Conservation (phyloP, 139 green algal species). For the Dunaliella sp. region DNA sequence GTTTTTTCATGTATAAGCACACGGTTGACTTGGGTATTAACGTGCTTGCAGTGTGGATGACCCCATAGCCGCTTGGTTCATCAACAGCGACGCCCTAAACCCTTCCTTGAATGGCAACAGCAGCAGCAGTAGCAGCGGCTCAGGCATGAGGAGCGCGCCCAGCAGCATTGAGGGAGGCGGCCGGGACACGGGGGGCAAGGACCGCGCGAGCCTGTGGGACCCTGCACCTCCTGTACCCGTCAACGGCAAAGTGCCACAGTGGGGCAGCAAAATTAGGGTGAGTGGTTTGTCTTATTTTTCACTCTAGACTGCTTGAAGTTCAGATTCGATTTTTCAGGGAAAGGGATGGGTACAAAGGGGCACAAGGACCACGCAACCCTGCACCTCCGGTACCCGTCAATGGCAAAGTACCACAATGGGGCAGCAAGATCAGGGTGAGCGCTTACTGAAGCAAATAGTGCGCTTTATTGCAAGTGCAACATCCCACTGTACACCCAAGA, state of each 20-base stretch:
- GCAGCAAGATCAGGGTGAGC: not conserved
- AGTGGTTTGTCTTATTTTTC: too few relatives aligned
- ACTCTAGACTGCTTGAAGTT: too few relatives aligned
- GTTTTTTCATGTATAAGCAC: too few relatives aligned
- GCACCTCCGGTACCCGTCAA: not conserved
- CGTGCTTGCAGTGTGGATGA: not conserved
- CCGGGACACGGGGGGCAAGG: not conserved
- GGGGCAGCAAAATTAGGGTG: not conserved
- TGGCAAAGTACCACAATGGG: not conserved
- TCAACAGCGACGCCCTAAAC: not conserved
- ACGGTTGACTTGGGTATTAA: too few relatives aligned
- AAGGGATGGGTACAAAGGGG: too few relatives aligned
- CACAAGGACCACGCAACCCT: too few relatives aligned
- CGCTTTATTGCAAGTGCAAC: too few relatives aligned
- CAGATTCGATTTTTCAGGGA: too few relatives aligned
- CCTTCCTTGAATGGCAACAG: not conserved
- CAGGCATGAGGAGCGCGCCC: too few relatives aligned
- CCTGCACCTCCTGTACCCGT: not conserved
- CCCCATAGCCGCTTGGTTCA: not conserved
- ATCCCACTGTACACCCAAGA: too few relatives aligned
- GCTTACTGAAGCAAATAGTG: too few relatives aligned
- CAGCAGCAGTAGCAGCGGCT: not conserved
- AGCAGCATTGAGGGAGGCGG: too few relatives aligned
- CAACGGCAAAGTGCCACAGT: not conserved
- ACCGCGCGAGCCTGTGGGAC: not conserved